These are phyloP conservation scores for Fusarium sp. DNA, from an alignment of 2,329 filamentous ascomycete genomes.

Conservation along the genomic window DNA sequence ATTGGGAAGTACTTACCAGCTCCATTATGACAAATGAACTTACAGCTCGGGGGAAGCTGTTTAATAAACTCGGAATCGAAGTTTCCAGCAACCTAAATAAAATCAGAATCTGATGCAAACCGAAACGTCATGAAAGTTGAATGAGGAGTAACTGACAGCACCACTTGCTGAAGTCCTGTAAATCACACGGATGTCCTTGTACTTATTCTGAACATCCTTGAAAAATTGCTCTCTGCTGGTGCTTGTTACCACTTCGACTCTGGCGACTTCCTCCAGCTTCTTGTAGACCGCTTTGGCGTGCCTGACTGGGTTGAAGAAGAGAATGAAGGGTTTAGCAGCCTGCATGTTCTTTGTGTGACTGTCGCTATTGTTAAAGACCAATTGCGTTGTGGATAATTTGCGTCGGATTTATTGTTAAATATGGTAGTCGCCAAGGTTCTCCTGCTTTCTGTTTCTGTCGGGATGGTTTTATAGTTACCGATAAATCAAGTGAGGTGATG, in stretches of 20 bases:
- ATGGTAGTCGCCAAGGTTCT: too few species aligned
- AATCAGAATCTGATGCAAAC: not conserved
- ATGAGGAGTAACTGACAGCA: constrained; percentile 6
- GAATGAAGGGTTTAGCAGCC: constrained; percentile 34
- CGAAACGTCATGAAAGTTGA: too few species aligned
- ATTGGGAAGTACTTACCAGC: constrained; percentile 1
- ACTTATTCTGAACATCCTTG: constrained; percentile 34
- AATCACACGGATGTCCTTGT: constrained; percentile 34
- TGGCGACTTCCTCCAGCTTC: constrained; percentile 20
- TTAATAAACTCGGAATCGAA: constrained; percentile 36
- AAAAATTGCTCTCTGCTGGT: constrained; percentile 36
- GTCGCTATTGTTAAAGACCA: too few species aligned
- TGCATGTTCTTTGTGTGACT: not conserved
- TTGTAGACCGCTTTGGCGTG: constrained; percentile 34
- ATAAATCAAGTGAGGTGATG: too few species aligned
- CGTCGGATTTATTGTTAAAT: too few species aligned
- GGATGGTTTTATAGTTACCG: too few species aligned
- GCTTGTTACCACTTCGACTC: constrained; percentile 41
- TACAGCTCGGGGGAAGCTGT: constrained; percentile 23
- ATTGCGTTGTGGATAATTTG: too few species aligned
- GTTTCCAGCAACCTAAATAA: constrained; percentile 28
- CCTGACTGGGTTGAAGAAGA: constrained; percentile 43
- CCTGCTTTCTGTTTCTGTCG: too few species aligned
- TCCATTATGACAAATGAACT: constrained; percentile 64
- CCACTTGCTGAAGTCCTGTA: constrained; percentile 47